Percentiles rank a stretch among this genome's conserved stretches.
phyloP scores from a whole-genome alignment of 1,139 yeast genomes.

The Hanseniaspora sp. region DNA sequence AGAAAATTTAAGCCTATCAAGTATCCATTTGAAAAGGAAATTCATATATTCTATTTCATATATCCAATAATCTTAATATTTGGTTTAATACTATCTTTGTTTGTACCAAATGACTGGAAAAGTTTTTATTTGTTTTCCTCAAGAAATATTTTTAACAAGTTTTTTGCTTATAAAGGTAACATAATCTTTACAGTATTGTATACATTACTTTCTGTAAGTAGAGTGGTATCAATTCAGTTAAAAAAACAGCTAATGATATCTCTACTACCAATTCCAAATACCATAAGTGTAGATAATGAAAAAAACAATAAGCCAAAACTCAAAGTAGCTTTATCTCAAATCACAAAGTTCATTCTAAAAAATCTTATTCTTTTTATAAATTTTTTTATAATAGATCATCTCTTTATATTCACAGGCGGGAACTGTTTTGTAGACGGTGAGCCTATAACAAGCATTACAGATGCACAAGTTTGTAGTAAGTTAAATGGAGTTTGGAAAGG shows the following conservation, averaged over 20 bases:
- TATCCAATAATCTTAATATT: neutral
- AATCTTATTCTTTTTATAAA: constrained; percentile 20
- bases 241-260: neutral
- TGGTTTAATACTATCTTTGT: neutral
- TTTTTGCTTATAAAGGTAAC: constrained; percentile 33
- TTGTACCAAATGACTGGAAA: constrained; percentile 4
- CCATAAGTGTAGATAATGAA: neutral
- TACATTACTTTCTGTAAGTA: neutral
- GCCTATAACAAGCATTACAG: constrained; percentile 18
- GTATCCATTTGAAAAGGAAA: neutral
- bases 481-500: constrained; percentile 39
- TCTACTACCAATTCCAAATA: constrained; percentile 7
- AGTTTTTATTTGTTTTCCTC: constrained; percentile 24
- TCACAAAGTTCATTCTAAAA: constrained; percentile 25
- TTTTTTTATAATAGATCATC: constrained; percentile 29
- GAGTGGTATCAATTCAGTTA: neutral
- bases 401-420: constrained; percentile 33
- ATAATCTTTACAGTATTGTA: constrained; percentile 23
- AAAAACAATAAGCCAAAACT: neutral
- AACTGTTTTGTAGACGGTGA: constrained; percentile 22
- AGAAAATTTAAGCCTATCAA: neutral
- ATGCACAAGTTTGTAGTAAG: constrained; percentile 24
- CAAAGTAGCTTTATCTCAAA: constrained; percentile 21
- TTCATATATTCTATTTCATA: neutral
- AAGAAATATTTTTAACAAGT: constrained; percentile 26